phyloP scores from a whole-genome alignment of 306 rosid species.

The Cucurbita moschata region DNA sequence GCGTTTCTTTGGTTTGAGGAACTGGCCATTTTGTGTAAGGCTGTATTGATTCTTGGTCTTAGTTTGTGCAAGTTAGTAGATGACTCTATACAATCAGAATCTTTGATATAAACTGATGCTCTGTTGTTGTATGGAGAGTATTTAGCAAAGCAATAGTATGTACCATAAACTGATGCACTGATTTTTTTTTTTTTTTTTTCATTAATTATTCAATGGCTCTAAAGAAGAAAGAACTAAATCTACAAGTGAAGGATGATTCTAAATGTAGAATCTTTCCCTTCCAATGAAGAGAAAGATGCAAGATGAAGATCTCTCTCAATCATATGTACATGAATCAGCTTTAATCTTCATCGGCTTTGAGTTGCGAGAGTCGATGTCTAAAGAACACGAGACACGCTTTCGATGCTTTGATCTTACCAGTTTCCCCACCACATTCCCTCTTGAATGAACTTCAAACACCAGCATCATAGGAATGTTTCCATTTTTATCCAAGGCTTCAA shows the following conservation, averaged over 20 bases:
- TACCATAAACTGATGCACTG: background rate
- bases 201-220: background rate
- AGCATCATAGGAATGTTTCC: slow-evolving; percentile 46
- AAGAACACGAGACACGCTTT: slow-evolving; percentile 32
- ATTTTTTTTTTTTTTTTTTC: too few species aligned
- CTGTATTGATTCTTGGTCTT: background rate
- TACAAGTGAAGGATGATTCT: background rate
- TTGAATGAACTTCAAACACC: slow-evolving; percentile 40
- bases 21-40: slow-evolving; percentile 4
- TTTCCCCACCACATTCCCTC: slow-evolving; percentile 54
- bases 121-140: background rate
- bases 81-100: background rate
- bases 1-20: background rate
- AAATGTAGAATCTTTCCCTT: background rate
- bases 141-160: background rate
- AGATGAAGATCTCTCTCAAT: slow-evolving; percentile 13
- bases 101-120: background rate
- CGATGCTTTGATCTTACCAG: slow-evolving; percentile 52
- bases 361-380: slow-evolving; percentile 26
- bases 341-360: slow-evolving; percentile 37
- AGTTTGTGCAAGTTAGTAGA: background rate
- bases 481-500: slow-evolving; percentile 20
- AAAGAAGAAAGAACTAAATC: background rate
- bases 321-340: slow-evolving; percentile 32
- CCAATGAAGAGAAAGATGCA: background rate